Conservation (phyloP, 2,329 filamentous ascomycete species). For the Ophiostoma fasciatum region DNA sequence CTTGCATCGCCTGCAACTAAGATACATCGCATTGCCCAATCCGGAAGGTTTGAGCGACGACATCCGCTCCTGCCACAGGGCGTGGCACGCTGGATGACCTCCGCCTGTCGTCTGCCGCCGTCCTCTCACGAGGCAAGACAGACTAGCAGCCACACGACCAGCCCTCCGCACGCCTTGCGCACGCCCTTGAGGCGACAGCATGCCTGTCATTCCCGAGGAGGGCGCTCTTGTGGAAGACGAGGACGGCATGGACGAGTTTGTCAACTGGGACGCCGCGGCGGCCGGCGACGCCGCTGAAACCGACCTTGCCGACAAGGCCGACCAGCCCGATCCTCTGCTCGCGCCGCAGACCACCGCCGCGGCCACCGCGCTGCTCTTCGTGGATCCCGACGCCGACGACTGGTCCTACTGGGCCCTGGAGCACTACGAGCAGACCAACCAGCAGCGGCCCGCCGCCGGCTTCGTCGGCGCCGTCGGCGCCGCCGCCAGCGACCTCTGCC, state of each 20-base stretch:
- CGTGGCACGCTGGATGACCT: background rate
- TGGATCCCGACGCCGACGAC: slow-evolving; percentile 41
- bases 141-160: too few species aligned
- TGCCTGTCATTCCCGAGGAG: slow-evolving; percentile 19
- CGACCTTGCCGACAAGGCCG: slow-evolving; percentile 12
- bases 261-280: slow-evolving; percentile 37
- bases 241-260: slow-evolving; percentile 41
- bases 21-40: slow-evolving; percentile 1
- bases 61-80: slow-evolving; percentile 3
- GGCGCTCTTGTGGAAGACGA: background rate
- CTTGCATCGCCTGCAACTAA: too few species aligned
- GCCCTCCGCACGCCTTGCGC: too few species aligned
- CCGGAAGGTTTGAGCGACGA: background rate
- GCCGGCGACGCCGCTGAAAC: slow-evolving; percentile 15
- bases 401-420: slow-evolving; percentile 45
- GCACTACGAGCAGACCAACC: slow-evolving; percentile 33
- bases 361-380: slow-evolving; percentile 39
- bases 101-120: background rate
- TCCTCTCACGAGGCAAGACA: too few species aligned
- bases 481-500: slow-evolving; percentile 18
- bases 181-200: slow-evolving; percentile 6
- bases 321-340: slow-evolving; percentile 6
- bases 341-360: too few species aligned
- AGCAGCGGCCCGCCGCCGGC: too few species aligned
- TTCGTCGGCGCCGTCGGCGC: slow-evolving; percentile 7